Percentiles rank a stretch among this genome's conserved stretches.
Conservation (phyloP, 2,329 filamentous ascomycete species). For the Xylaria polymorpha region DNA sequence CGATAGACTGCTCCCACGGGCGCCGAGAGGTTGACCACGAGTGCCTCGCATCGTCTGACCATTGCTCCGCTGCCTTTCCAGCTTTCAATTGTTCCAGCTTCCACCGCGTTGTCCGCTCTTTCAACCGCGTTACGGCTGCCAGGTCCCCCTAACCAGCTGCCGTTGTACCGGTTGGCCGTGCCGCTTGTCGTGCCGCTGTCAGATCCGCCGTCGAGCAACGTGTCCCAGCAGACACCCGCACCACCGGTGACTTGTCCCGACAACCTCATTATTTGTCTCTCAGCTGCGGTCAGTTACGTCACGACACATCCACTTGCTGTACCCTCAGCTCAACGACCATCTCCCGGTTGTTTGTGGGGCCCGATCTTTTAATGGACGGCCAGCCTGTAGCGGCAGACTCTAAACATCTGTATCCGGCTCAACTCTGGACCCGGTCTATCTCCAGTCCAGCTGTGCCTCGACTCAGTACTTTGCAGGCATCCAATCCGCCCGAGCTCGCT, state of each 20-base stretch:
- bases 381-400: constrained; percentile 62
- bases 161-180: constrained; percentile 14
- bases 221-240: constrained; percentile 12
- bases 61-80: constrained; percentile 31
- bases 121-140: constrained; percentile 12
- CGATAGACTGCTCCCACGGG: constrained; percentile 36
- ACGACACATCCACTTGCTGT: constrained; percentile 41
- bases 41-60: constrained; percentile 28
- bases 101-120: constrained; percentile 21
- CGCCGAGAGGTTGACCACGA: constrained; percentile 20
- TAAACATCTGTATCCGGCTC: constrained; percentile 59
- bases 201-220: constrained; percentile 9
- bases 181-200: constrained; percentile 17
- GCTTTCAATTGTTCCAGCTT: constrained; percentile 34
- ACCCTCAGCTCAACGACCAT: constrained; percentile 38
- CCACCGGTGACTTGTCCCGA: constrained; percentile 19
- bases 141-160: constrained; percentile 17
- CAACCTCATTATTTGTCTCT: constrained; percentile 15
- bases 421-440: constrained; percentile 56
- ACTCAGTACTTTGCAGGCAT: constrained; percentile 46
- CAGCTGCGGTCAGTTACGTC: constrained; percentile 37
- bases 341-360: constrained; percentile 45
- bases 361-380: constrained; percentile 62
- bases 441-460: constrained; percentile 51
- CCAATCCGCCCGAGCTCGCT: constrained; percentile 41